Conservation (phyloP, 2,329 filamentous ascomycete genomes). For the Lasiodiplodia theobromae region DNA sequence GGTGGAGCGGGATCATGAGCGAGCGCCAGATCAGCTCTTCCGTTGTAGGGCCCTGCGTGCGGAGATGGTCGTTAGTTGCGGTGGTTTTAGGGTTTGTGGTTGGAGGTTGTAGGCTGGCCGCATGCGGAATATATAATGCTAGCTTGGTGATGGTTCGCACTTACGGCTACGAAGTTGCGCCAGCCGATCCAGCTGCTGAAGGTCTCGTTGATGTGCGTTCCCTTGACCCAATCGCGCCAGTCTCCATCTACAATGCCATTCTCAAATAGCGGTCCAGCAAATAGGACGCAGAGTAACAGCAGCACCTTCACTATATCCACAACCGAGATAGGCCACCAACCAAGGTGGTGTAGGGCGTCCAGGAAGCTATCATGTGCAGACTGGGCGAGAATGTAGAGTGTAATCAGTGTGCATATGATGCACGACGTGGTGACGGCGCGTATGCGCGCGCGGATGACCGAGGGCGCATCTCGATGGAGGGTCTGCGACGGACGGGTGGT, state of each 20-base stretch:
- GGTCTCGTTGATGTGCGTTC: slow-evolving; percentile 64
- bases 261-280: slow-evolving; percentile 85
- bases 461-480: slow-evolving; percentile 84
- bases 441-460: slow-evolving; percentile 86
- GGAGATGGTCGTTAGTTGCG: not conserved
- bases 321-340: slow-evolving; percentile 78
- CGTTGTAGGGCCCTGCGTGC: slow-evolving; percentile 72
- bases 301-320: slow-evolving; percentile 69
- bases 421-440: slow-evolving; percentile 81
- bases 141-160: slow-evolving; percentile 39
- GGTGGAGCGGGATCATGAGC: slow-evolving; percentile 80
- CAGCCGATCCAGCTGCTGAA: slow-evolving; percentile 80
- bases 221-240: slow-evolving; percentile 70
- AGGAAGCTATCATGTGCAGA: slow-evolving; percentile 58
- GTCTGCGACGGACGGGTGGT: slow-evolving; percentile 79
- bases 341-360: slow-evolving; percentile 71
- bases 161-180: slow-evolving; percentile 85
- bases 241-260: slow-evolving; percentile 72
- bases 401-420: slow-evolving; percentile 69
- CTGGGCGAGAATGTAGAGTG: slow-evolving; percentile 69
- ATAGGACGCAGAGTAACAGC: slow-evolving; percentile 78
- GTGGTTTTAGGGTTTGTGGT: not conserved
- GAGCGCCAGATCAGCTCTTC: slow-evolving; percentile 96
- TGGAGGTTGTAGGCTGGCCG: not conserved
- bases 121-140: not conserved